Conservation (phyloP, 345 rosid species). For the Lagerstroemia speciosa region DNA sequence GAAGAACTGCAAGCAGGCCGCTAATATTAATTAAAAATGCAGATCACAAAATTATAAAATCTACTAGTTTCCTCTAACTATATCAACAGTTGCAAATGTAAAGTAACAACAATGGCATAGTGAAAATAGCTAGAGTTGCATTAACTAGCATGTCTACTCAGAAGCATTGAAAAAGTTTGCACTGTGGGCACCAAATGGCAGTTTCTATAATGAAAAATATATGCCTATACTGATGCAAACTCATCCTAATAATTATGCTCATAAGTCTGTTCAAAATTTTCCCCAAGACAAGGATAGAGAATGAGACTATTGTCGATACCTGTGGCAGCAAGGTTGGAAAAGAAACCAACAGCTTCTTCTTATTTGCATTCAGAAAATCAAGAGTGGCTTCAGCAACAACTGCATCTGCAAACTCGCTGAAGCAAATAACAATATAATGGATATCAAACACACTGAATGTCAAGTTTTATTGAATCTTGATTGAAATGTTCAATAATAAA, state of each 20-base stretch:
- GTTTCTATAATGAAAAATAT: not conserved
- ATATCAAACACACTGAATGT: not conserved
- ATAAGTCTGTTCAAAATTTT: not conserved
- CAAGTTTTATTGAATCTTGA: not conserved
- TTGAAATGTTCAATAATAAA: not conserved
- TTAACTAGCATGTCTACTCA: not conserved
- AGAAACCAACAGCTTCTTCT: constrained; percentile 51
- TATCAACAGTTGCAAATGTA: not conserved
- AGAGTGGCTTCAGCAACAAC: constrained; percentile 87
- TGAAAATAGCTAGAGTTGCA: not conserved
- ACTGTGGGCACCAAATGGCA: not conserved
- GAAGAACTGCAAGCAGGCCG: constrained; percentile 54
- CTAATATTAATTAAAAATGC: constrained; percentile 1
- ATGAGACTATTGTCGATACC: constrained; percentile 28
- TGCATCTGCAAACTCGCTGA: constrained; percentile 91
- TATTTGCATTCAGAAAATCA: constrained; percentile 59
- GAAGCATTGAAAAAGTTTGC: not conserved
- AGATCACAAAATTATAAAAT: not conserved
- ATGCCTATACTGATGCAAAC: not conserved
- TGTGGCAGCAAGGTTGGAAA: constrained; percentile 79
- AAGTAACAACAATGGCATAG: not conserved
- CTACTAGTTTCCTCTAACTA: not conserved
- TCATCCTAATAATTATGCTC: not conserved
- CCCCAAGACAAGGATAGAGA: not conserved
- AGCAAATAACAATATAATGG: constrained; percentile 19